These are phyloP conservation scores for Paxillus involutus DNA, from an alignment of 768 basidiomycete species.

Conservation along the genomic window DNA sequence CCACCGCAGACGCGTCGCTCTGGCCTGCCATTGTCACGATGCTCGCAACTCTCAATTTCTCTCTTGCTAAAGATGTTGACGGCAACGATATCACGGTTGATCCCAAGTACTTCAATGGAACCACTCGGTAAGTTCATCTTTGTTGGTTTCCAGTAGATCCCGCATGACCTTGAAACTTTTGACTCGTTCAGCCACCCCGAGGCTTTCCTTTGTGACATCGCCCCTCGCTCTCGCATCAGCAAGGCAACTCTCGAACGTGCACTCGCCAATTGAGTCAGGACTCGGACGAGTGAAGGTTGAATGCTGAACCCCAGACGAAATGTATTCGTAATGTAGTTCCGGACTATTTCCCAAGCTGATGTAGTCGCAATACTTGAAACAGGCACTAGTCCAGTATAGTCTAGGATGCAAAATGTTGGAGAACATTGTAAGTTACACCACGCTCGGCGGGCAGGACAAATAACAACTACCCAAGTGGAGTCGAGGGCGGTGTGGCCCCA, in stretches of 20 bases:
- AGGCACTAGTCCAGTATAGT: no score
- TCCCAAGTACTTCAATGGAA: conserved; percentile 1
- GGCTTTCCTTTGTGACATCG: conserved; percentile 1
- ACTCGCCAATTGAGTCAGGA: background rate
- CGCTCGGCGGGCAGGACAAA: no score
- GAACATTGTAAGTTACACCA: no score
- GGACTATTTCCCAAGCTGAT: no score
- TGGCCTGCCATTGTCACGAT: conserved; percentile 7
- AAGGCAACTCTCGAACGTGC: background rate
- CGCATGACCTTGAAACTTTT: background rate
- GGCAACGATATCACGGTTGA: conserved; percentile 4
- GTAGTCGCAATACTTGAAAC: no score
- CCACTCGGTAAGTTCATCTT: conserved; percentile 1
- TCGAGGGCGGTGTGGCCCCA: no score
- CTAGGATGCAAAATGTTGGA: no score
- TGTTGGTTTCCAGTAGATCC: background rate
- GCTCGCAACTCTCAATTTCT: background rate
- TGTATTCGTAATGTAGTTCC: no score
- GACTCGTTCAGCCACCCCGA: background rate
- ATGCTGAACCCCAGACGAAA: no score
- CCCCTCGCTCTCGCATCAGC: conserved; percentile 2
- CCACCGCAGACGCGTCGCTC: conserved; percentile 4
- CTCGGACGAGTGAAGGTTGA: no score
- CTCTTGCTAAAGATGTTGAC: background rate
- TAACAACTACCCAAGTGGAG: no score